phyloP scores from a whole-genome alignment of 2,329 filamentous ascomycete genomes.

The Colletotrichum tropicicola region DNA sequence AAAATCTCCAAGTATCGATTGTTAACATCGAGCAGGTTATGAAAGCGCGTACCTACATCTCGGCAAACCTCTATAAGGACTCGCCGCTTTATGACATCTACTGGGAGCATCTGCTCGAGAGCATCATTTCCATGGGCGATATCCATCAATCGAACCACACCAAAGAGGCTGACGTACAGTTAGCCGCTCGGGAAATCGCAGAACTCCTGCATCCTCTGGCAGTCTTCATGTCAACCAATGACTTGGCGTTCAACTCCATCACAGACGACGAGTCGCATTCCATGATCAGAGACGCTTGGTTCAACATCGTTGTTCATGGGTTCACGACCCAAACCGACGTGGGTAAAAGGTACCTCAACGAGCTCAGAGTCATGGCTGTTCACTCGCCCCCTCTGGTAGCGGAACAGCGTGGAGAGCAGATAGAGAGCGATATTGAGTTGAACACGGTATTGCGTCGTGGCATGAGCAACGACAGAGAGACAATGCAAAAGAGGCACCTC shows the following conservation, averaged over 20 bases:
- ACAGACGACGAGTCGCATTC: conserved; percentile 75
- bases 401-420: conserved; percentile 86
- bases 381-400: conserved; percentile 89
- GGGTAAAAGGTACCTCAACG: conserved; percentile 76
- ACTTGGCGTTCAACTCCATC: conserved; percentile 58
- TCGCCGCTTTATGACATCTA: conserved; percentile 86
- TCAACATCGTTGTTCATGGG: conserved; percentile 95
- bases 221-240: conserved; percentile 77
- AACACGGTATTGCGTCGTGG: conserved; percentile 92
- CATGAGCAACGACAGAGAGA: conserved; percentile 79
- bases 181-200: conserved; percentile 86
- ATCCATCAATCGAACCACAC: conserved; percentile 77
- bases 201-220: conserved; percentile 90
- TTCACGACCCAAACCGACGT: conserved; percentile 80
- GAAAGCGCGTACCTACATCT: conserved; percentile 82
- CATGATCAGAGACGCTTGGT: conserved; percentile 92
- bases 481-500: conserved; percentile 83
- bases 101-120: conserved; percentile 83
- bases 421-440: conserved; percentile 96
- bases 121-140: conserved; percentile 91
- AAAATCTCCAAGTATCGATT: too few species aligned
- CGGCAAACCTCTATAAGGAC: conserved; percentile 70
- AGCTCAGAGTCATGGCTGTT: conserved; percentile 85
- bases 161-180: conserved; percentile 80
- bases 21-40: conserved; percentile 61